Base-by-base conservation (phyloP, 495 filamentous ascomycete species). In the Lepraria neglecta region DNA sequence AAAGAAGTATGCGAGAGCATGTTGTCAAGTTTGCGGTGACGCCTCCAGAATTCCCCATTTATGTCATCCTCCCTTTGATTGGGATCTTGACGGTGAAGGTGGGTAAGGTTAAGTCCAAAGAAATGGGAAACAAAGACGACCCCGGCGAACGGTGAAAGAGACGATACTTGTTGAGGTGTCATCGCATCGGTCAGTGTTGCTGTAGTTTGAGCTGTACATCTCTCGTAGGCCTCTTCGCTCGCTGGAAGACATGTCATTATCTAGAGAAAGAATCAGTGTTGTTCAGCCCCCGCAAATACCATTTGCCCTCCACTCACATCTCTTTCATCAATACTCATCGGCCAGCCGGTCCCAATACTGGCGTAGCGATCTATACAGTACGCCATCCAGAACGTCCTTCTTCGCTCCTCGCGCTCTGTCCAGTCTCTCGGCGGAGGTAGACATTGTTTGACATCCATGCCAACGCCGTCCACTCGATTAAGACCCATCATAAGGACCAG, bases 311-410 rank as follows among this genome's bases (percentile, higher is more conserved):
- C 15, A 72, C 82, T 76, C 61, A 88, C 85, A 75, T 98, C 94
- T 70, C 82, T 82, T 72, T 99, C 95, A 64, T 97, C 94, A 46
- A 98, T 82, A 0, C 83, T 84, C 86, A 97, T 87, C 2, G 94
- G 95, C 94, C 94, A 98, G 15, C 95, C 95, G 28, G 94, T 98
- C 33, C 94, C 95, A 62, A 98, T 92, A 74, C 91, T 96, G 7
- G 94, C 91, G 72, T 92, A 97, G 57, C 94, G 83, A 71, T 98
- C 94, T 59, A 87, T 73, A 64, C 86, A 90, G 69, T 95, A 98
- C 5, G 86, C 82, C 83, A 92, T 87, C 94, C 94, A 98, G 65
- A 97, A 98, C 0, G 89, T 94, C 67, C 94, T 79, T 61, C 94
- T 80, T 68, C 94, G 78, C 73, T 98, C 94, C 74, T 98, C 94